A percentile compares a stretch with the other conserved stretches of the same genome.
phyloP scores from a whole-genome alignment of 2,329 filamentous ascomycete genomes.

The Sporothrix euskadiensis region DNA sequence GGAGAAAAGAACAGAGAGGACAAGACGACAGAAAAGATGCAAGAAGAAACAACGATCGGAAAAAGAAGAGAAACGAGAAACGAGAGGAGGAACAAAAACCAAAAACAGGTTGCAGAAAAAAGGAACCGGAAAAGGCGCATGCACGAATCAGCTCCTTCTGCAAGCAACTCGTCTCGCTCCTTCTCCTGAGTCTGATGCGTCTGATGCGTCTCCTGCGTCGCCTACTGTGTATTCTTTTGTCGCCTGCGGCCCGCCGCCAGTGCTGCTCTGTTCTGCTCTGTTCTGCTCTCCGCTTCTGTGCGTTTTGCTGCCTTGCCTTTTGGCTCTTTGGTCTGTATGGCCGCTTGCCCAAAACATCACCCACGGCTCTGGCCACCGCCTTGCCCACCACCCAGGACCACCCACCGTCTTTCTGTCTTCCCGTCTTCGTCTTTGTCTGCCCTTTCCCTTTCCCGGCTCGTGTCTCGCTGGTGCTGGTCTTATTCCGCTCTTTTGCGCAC shows the following conservation, averaged over 20 bases:
- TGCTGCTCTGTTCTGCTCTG: conserved; percentile 15
- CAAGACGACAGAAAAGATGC: neutral
- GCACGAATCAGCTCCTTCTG: conserved; percentile 27
- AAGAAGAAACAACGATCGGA: neutral
- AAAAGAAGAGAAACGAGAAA: neutral
- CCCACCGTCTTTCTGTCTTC: conserved; percentile 23
- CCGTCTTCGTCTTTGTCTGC: neutral
- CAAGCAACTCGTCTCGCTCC: conserved; percentile 22
- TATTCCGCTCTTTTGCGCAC: conserved; percentile 16
- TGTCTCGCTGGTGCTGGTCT: conserved; percentile 11
- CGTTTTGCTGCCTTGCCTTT: conserved; percentile 9
- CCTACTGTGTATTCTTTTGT: conserved; percentile 17
- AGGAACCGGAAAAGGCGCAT: conserved; percentile 15
- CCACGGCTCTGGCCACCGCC: conserved; percentile 24
- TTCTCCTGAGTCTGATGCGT: conserved; percentile 28
- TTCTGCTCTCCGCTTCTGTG: conserved; percentile 3
- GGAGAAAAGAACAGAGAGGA: neutral
- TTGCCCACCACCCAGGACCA: conserved; percentile 23
- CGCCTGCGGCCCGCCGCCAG: conserved; percentile 14
- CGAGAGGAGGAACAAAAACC: neutral
- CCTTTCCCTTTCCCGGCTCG: conserved; percentile 14
- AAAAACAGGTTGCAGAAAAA: neutral
- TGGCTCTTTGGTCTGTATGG: neutral
- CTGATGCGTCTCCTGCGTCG: conserved; percentile 16
- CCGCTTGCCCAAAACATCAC: neutral